A percentile compares a stretch with the other conserved stretches of the same genome.
Conservation (phyloP, 2,329 filamentous ascomycete genomes). For the Ceratocystis ficicola region DNA sequence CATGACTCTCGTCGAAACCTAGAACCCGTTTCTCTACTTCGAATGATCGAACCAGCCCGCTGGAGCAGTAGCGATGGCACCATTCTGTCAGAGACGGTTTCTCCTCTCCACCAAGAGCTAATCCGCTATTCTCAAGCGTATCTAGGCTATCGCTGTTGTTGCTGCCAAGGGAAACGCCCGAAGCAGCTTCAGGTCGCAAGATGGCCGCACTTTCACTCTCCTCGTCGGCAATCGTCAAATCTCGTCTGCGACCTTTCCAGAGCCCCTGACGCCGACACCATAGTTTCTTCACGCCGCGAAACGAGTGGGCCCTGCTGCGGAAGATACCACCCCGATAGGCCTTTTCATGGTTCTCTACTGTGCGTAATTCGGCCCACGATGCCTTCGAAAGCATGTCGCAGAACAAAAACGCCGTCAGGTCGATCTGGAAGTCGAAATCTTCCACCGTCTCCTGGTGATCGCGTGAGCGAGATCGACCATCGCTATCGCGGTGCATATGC, state of each 20-base stretch:
- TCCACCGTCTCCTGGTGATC: slow-evolving; percentile 37
- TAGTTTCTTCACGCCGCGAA: slow-evolving; percentile 26
- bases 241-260: slow-evolving; percentile 23
- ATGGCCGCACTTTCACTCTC: slow-evolving; percentile 14
- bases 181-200: neutral
- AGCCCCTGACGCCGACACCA: slow-evolving; percentile 16
- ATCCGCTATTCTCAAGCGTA: slow-evolving; percentile 31
- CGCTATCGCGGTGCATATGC: neutral
- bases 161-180: neutral
- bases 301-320: slow-evolving; percentile 39
- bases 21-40: slow-evolving; percentile 40
- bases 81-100: slow-evolving; percentile 36
- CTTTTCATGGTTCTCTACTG: slow-evolving; percentile 47
- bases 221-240: slow-evolving; percentile 28
- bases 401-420: slow-evolving; percentile 47
- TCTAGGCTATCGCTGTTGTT: neutral
- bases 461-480: slow-evolving; percentile 30
- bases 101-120: slow-evolving; percentile 26
- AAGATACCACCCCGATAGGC: slow-evolving; percentile 53
- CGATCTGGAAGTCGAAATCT: slow-evolving; percentile 49
- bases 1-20: slow-evolving; percentile 47
- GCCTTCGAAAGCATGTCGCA: slow-evolving; percentile 32
- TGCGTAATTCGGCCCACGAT: slow-evolving; percentile 37
- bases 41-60: slow-evolving; percentile 47
- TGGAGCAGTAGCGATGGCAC: slow-evolving; percentile 56